Conservation (phyloP, 1,284 basidiomycete genomes). For the Mycosarcoma maydis region DNA sequence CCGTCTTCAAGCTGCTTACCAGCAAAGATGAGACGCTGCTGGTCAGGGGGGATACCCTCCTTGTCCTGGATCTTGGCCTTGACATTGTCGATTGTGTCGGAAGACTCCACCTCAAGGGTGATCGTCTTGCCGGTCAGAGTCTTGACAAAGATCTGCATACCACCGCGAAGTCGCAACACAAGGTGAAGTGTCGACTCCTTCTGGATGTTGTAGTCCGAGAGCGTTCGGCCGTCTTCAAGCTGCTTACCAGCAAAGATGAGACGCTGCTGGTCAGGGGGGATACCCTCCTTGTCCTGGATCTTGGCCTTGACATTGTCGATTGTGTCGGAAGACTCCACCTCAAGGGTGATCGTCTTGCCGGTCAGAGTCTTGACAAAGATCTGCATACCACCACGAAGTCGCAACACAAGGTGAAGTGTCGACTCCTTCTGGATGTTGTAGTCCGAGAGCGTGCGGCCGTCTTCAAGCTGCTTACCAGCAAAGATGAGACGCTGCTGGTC, state of each 20-base stretch:
- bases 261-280: constrained; percentile 69
- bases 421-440: no score
- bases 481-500: no score
- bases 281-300: constrained; percentile 67
- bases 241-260: constrained; percentile 70
- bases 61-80: constrained; percentile 67
- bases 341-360: constrained; percentile 95
- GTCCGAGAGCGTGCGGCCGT: no score
- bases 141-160: constrained; percentile 67
- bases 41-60: constrained; percentile 68
- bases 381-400: constrained; percentile 76
- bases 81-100: constrained; percentile 92
- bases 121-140: constrained; percentile 98
- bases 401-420: constrained; percentile 92
- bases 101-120: constrained; percentile 86
- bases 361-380: constrained; percentile 76
- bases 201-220: constrained; percentile 68
- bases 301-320: constrained; percentile 80
- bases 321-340: constrained; percentile 89
- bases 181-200: constrained; percentile 63
- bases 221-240: constrained; percentile 69
- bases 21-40: constrained; percentile 70
- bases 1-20: constrained; percentile 70
- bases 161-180: constrained; percentile 62
- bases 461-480: no score